phyloP scores from a whole-genome alignment of 192 early-diverging fungal genomes.

The Chytriomyces hyalinus region DNA sequence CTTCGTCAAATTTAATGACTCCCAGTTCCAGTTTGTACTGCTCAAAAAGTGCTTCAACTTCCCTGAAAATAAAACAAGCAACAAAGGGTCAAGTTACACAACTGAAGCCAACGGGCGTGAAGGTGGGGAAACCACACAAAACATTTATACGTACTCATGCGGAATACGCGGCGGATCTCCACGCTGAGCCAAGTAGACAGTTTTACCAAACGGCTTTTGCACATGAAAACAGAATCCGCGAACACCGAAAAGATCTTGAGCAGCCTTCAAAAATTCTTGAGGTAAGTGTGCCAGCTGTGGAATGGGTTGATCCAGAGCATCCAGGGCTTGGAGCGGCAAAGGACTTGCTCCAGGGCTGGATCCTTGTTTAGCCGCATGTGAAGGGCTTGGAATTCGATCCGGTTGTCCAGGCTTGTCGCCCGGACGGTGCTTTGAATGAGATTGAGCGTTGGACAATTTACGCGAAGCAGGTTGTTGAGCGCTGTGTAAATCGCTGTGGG shows the following conservation, averaged over 20 bases:
- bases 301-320: constrained; percentile 20
- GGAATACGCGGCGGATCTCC: not conserved
- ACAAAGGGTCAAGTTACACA: not conserved
- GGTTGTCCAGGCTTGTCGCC: not conserved
- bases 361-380: not conserved
- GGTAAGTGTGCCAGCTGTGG: constrained; percentile 19
- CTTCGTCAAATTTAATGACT: constrained; percentile 21
- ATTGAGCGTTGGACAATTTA: not conserved
- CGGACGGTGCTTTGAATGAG: not conserved
- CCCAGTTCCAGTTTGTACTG: constrained; percentile 10
- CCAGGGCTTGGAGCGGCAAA: constrained; percentile 13
- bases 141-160: not conserved
- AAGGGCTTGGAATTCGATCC: not conserved
- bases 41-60: constrained; percentile 2
- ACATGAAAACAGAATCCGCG: constrained; percentile 29
- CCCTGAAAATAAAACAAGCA: not conserved
- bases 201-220: not conserved
- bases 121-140: not conserved
- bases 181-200: constrained; percentile 21
- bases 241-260: constrained; percentile 15
- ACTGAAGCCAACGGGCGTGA: not conserved
- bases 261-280: constrained; percentile 22
- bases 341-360: not conserved
- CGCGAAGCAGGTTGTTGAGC: not conserved
- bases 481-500: not conserved